Evolutionary conservation across 495 filamentous ascomycete species (phyloP).

Genomic region (Lasiosphaeria miniovina): DNA sequence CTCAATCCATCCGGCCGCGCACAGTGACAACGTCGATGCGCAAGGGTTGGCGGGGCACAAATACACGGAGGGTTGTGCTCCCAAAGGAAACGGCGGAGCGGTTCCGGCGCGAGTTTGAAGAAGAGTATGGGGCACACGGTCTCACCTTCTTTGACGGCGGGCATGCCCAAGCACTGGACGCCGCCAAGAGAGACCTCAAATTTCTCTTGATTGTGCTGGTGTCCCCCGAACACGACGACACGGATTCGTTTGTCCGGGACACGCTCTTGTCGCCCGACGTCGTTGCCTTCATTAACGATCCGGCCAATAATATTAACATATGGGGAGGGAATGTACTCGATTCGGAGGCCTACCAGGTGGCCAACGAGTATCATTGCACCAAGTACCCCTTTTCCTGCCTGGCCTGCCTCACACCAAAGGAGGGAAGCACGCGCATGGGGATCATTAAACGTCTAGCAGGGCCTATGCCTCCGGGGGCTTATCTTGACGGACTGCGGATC

Average conservation of each 20-base stretch:
- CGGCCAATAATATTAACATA: constrained; percentile 70
- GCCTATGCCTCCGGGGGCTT: constrained; percentile 59
- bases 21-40: constrained; percentile 54
- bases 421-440: constrained; percentile 81
- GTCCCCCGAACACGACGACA: constrained; percentile 92
- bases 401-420: constrained; percentile 76
- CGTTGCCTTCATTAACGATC: constrained; percentile 65
- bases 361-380: constrained; percentile 74
- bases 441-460: constrained; percentile 74
- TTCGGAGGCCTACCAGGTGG: constrained; percentile 88
- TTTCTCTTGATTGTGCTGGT: constrained; percentile 82
- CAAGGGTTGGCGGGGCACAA: constrained; percentile 58
- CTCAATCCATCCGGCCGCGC: constrained; percentile 54
- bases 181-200: constrained; percentile 85
- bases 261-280: constrained; percentile 77
- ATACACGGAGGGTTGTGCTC: constrained; percentile 67
- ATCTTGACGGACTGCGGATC: constrained; percentile 66
- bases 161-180: constrained; percentile 84
- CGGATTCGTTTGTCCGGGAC: constrained; percentile 72
- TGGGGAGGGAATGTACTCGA: constrained; percentile 93
- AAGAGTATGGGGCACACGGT: constrained; percentile 72
- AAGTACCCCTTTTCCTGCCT: constrained; percentile 88
- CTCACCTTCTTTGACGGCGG: constrained; percentile 79
- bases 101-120: constrained; percentile 89
- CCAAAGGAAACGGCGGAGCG: constrained; percentile 84